Evolutionary conservation across 805 yeast species (phyloP), one percentile per base, ranked within the genome.

Genomic region (Cyberlindnera japonica): DNA sequence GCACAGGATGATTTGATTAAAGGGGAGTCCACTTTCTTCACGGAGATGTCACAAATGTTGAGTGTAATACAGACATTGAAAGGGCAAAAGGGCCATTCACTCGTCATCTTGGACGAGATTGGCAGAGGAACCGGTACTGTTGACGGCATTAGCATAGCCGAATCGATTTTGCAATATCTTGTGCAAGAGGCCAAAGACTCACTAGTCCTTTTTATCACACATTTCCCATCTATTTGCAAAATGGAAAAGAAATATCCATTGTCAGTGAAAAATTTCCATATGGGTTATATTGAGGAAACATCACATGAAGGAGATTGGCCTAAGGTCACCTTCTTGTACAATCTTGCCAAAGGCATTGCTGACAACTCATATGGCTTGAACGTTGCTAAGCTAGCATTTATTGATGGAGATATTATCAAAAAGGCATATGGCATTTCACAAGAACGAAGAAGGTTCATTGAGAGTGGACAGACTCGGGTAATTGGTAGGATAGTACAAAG

Each of bases 71-170:
- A 83, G 29, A 40, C 37, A 43, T 65, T 93, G 38, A 78, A 83
- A 7, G 33, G 35, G 35, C 74, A 90, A 15, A 34, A 29, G 1
- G 68, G 72, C 17, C 81, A 83, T 46, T 85, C 96, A 5, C 69
- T 93, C 38, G 79, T 93, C 33, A 79, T 93, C 12, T 79, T 93
- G 41, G 99, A 93, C 62, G 99, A 93, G 62, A 77, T 93, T 35
- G 99, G 99, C 3, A 76, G 99, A 57, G 74, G 75, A 6, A 71
- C 75, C 1, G 72, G 81, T 23, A 85, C 99, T 0, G 88, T 89
- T 59, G 99, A 93, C 63, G 99, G 99, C 0, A 93, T 93, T 64
- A 96, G 97, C 0, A 72, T 93, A 25, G 99, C 99, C 0, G 89
- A 95, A 85, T 82, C 97, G 0, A 91, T 93, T 37, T 81, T 91